Evolutionary conservation across 495 filamentous ascomycete genomes (phyloP).

Genomic region (Podospora bellae-mahoneyi): DNA sequence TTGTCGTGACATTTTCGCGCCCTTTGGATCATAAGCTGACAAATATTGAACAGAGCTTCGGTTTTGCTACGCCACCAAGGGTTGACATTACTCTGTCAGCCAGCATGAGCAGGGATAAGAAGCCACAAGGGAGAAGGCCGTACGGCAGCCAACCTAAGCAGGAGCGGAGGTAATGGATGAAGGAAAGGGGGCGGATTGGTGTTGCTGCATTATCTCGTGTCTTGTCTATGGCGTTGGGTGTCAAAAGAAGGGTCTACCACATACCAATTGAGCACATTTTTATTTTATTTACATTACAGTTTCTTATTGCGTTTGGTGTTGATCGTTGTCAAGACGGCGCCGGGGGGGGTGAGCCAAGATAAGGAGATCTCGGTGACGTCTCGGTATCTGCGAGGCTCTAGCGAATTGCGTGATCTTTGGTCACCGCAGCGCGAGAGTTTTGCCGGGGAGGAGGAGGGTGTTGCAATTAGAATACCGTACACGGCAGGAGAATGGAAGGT

Average conservation of each 20-base stretch:
- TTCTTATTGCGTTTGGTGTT: not conserved
- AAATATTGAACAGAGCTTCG: slow-evolving; percentile 58
- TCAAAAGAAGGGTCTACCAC: slow-evolving; percentile 2
- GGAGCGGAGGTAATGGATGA: slow-evolving; percentile 15
- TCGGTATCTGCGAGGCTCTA: not conserved
- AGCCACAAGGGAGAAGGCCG: slow-evolving; percentile 65
- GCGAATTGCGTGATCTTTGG: slow-evolving; percentile 10
- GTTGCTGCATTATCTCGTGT: slow-evolving; percentile 1
- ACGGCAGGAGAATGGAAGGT: slow-evolving; percentile 2
- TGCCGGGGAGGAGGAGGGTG: not conserved
- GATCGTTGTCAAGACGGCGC: not conserved
- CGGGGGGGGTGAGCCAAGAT: not conserved
- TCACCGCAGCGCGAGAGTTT: not conserved
- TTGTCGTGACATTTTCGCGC: not conserved
- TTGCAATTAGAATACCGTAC: slow-evolving; percentile 5
- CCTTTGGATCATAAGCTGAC: slow-evolving; percentile 12
- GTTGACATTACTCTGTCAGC: slow-evolving; percentile 87
- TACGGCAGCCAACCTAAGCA: slow-evolving; percentile 68
- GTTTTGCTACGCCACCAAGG: slow-evolving; percentile 81
- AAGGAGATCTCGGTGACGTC: not conserved
- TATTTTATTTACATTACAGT: not conserved
- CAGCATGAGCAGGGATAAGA: slow-evolving; percentile 86
- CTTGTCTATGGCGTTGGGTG: slow-evolving; percentile 7
- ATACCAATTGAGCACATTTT: slow-evolving; percentile 10
- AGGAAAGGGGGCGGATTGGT: not conserved